Conservation (phyloP, 176 grass and related monocot genomes). For the Carex littledalei region DNA sequence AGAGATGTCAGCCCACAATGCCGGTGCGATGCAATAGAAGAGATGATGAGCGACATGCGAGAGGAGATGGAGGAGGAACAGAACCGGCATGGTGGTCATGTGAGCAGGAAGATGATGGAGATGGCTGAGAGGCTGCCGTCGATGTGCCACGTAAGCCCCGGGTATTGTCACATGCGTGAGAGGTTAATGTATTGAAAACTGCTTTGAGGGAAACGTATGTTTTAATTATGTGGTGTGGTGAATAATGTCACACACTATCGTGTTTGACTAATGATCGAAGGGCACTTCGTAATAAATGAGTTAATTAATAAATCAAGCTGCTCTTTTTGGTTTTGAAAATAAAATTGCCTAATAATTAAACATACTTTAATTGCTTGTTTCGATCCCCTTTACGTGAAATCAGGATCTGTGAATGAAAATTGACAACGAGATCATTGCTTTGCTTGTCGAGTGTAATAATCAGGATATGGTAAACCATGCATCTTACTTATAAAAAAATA, state of each 20-base stretch:
- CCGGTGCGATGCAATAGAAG: constrained; percentile 14
- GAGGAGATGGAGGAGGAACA: background rate
- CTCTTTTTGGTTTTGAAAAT: background rate
- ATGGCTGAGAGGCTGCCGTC: background rate
- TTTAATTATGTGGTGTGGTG: background rate
- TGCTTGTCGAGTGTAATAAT: background rate
- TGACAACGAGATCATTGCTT: background rate
- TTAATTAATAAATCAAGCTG: background rate
- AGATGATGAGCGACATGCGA: background rate
- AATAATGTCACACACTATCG: constrained; percentile 6
- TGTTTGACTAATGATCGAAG: background rate
- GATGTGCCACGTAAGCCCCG: background rate
- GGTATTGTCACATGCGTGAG: constrained; percentile 2
- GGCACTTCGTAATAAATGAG: background rate
- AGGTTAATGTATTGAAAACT: background rate
- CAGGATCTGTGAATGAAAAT: background rate
- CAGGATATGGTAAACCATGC: too few relatives aligned
- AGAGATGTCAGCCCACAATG: background rate
- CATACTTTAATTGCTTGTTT: background rate
- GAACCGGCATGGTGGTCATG: background rate
- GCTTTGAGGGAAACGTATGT: background rate
- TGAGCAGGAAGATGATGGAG: background rate
- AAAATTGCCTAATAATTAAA: background rate
- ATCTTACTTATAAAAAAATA: too few relatives aligned
- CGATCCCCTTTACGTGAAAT: background rate